Base-by-base conservation (phyloP, 352 stramenopile species). In the Globisporangium irregulare region DNA sequence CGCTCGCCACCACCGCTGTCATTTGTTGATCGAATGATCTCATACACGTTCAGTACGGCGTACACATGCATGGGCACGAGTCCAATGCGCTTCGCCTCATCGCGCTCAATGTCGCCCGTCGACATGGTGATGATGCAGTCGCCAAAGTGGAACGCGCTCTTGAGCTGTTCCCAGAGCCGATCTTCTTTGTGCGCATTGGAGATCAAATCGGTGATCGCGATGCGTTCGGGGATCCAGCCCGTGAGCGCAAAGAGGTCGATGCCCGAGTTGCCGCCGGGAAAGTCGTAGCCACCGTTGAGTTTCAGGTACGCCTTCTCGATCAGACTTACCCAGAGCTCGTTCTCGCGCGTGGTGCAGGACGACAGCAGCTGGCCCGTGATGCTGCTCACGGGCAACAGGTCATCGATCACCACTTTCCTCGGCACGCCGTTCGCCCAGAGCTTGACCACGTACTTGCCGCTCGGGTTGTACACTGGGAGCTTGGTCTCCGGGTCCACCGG, bases 251-350 rank as follows among this genome's bases (percentile, higher is more conserved):
- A 99, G 24, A 99, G 77, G 80, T 99, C 97, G 54, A 99, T 98
- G 22, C 96, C 95, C 62, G 88, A 98, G 77, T 99, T 99, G 29
- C 92, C 97, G 20, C 97, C 97, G 38, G 97, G 94, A 80, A 99
- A 99, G 70, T 98, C 88, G 71, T 99, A 99, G 1, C 97, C 96
- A 43, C 97, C 97, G 64, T 95, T 97, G 6, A 99, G 81, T 75
- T 99, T 99, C 70, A 99, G 82, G 68, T 99, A 99, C 3, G 97
- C 97, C 71, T 99, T 99, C 84, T 99, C 97, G 36, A 99, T 97
- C 15, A 99, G 86, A 67, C 87, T 94, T n/a, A 99, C 97, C 86
- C 86, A 95, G 10, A 95, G 73, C 50, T 96, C 89, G 68, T 94
- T 94, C 73, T 89, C 79, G 50, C 64, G 76, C 22, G 85, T 97